A percentile compares a stretch with the other conserved stretches of the same genome.
Conservation (phyloP, 805 yeast species). For the Metschnikowia arizonensis region DNA sequence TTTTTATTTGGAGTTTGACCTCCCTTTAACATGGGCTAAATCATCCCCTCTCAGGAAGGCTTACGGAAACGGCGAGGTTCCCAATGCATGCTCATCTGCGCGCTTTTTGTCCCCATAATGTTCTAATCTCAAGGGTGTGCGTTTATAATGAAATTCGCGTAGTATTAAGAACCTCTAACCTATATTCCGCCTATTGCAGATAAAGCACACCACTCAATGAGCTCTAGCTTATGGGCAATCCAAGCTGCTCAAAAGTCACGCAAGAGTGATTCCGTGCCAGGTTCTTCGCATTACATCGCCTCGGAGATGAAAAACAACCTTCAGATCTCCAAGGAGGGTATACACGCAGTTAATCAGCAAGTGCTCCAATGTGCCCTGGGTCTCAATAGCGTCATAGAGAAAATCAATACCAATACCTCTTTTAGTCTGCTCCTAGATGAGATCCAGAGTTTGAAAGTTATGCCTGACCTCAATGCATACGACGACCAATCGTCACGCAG, state of each 20-base stretch:
- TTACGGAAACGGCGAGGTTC: neutral
- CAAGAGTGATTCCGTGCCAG: constrained; percentile 38
- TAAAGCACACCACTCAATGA: constrained; percentile 7
- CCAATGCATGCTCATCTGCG: neutral
- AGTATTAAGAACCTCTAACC: neutral
- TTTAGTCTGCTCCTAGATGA: constrained; percentile 37
- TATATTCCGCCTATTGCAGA: neutral
- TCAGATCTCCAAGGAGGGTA: constrained; percentile 34
- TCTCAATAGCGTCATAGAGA: constrained; percentile 13
- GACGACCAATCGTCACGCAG: constrained; percentile 7
- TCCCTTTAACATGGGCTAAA: too few species aligned
- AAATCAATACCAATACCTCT: constrained; percentile 32
- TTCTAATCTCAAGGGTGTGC: neutral
- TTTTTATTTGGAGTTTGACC: too few species aligned
- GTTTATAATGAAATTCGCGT: neutral
- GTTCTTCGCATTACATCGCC: constrained; percentile 50
- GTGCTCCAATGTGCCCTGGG: constrained; percentile 6
- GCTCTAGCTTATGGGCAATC: constrained; percentile 31
- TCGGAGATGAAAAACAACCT: constrained; percentile 30
- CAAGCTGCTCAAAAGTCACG: constrained; percentile 27
- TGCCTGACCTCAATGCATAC: constrained; percentile 2
- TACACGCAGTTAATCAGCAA: constrained; percentile 22
- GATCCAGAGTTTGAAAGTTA: constrained; percentile 37
- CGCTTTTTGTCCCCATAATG: constrained; percentile 2
- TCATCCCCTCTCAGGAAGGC: neutral